A percentile compares a stretch with the other conserved stretches of the same genome.
Conservation (phyloP, 2,329 filamentous ascomycete species). For the Fusarium tuaranense region DNA sequence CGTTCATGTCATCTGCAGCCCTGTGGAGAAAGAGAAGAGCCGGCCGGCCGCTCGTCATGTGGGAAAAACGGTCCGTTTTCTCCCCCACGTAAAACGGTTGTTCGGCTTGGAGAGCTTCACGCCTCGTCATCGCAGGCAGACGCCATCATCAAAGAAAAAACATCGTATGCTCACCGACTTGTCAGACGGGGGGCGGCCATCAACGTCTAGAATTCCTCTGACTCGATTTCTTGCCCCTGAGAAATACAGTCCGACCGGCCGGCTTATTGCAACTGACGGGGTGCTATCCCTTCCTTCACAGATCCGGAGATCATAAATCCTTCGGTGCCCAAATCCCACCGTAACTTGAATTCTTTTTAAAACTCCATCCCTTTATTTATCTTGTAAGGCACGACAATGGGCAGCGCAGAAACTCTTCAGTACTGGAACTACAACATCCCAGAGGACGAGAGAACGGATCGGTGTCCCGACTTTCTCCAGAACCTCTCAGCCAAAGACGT, state of each 20-base stretch:
- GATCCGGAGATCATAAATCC: background rate
- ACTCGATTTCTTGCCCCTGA: background rate
- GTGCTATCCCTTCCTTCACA: background rate
- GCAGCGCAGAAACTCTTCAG: constrained; percentile 55
- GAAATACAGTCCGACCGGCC: background rate
- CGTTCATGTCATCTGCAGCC: background rate
- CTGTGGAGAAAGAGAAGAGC: background rate
- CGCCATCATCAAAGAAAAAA: background rate
- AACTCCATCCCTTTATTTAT: background rate
- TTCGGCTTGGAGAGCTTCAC: constrained; percentile 8
- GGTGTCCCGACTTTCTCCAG: constrained; percentile 79
- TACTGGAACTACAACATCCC: constrained; percentile 91
- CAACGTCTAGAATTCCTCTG: background rate
- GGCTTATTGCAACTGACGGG: background rate
- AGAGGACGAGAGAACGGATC: constrained; percentile 65
- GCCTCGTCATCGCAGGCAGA: constrained; percentile 1
- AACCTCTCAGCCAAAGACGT: constrained; percentile 76
- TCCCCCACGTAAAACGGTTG: constrained; percentile 1
- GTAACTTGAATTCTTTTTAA: constrained; percentile 18
- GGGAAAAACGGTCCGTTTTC: background rate
- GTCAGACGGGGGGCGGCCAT: background rate
- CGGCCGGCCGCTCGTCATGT: background rate
- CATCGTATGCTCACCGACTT: background rate
- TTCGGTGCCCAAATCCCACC: constrained; percentile 15
- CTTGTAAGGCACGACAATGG: constrained; percentile 48